A percentile compares a stretch with the other conserved stretches of the same genome.
Evolutionary conservation across 2,329 filamentous ascomycete species (phyloP).

Genomic region (Aspergillus flavus): DNA sequence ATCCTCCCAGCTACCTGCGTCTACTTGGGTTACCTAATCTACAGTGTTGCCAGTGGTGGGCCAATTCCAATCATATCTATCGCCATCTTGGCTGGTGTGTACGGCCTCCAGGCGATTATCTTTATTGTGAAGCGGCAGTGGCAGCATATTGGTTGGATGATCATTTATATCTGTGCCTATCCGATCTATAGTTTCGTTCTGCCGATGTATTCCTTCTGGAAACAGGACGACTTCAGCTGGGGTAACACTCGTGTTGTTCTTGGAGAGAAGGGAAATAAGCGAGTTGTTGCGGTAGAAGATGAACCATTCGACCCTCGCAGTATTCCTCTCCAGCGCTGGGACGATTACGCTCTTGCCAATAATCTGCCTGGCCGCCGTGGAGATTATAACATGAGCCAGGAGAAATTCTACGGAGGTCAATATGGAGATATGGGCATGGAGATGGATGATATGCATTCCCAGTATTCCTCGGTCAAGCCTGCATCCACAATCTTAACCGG

Average conservation of each 20-base stretch:
- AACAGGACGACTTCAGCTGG: slow-evolving; percentile 98
- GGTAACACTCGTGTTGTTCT: slow-evolving; percentile 98
- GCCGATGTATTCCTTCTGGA: slow-evolving; percentile 98
- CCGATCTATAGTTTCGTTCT: slow-evolving; percentile 91
- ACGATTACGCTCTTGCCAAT: slow-evolving; percentile 87
- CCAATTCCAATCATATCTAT: slow-evolving; percentile 86
- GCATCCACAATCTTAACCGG: slow-evolving; percentile 84
- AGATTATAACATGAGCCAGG: slow-evolving; percentile 64
- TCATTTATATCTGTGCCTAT: slow-evolving; percentile 95
- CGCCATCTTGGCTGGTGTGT: slow-evolving; percentile 84
- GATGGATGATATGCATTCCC: slow-evolving; percentile 96
- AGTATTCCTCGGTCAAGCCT: slow-evolving; percentile 89
- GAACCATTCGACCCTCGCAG: slow-evolving; percentile 88
- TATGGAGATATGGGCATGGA: slow-evolving; percentile 80
- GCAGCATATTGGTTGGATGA: slow-evolving; percentile 99
- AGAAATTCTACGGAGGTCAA: slow-evolving; percentile 56
- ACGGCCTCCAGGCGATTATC: slow-evolving; percentile 92
- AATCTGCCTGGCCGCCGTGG: slow-evolving; percentile 89
- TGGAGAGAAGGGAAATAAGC: slow-evolving; percentile 87
- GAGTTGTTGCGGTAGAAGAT: slow-evolving; percentile 81
- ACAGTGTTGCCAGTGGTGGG: slow-evolving; percentile 70
- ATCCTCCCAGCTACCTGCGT: slow-evolving; percentile 86
- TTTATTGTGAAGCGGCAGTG: slow-evolving; percentile 97
- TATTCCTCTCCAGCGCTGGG: slow-evolving; percentile 94
- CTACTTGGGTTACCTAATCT: slow-evolving; percentile 87